Conservation (phyloP, 1,284 basidiomycete species). For the Leccinum fallax region DNA sequence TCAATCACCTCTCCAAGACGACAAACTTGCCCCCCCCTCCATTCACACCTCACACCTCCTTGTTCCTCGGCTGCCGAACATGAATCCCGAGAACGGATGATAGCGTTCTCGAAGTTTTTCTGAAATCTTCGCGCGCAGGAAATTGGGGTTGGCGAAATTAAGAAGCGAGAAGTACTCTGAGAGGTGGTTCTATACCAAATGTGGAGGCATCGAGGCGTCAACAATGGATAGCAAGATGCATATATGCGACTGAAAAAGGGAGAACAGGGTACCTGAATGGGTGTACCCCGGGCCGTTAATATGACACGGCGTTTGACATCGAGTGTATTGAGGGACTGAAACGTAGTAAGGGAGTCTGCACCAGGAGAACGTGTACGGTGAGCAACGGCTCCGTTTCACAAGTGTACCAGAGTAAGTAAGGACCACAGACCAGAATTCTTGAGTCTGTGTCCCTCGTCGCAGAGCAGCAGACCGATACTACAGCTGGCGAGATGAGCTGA, state of each 20-base stretch:
- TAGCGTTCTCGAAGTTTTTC: constrained; percentile 95
- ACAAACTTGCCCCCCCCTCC: constrained; percentile 86
- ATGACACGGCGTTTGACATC: constrained; percentile 96
- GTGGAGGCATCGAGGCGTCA: background rate
- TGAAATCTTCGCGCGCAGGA: constrained; percentile 87
- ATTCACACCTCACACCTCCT: constrained; percentile 64
- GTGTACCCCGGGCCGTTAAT: constrained; percentile 81
- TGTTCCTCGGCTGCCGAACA: constrained; percentile 75
- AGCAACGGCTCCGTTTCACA: constrained; percentile 9
- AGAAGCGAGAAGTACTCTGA: constrained; percentile 97
- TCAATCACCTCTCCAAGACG: constrained; percentile 83
- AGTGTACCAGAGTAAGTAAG: background rate
- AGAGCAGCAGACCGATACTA: constrained; percentile 88
- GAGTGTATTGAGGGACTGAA: constrained; percentile 82
- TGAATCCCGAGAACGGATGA: constrained; percentile 92
- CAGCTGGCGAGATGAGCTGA: constrained; percentile 76
- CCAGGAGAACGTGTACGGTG: constrained; percentile 12
- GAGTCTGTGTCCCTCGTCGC: constrained; percentile 95
- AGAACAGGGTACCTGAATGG: constrained; percentile 70
- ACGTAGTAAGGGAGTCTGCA: constrained; percentile 80
- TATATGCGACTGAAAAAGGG: constrained; percentile 1
- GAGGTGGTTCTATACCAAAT: constrained; percentile 77
- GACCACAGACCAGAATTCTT: constrained; percentile 86
- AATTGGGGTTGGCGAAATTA: constrained; percentile 96
- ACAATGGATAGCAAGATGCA: background rate